Evolutionary conservation across 2,329 filamentous ascomycete genomes (phyloP).

Genomic region (Mycogone perniciosa): DNA sequence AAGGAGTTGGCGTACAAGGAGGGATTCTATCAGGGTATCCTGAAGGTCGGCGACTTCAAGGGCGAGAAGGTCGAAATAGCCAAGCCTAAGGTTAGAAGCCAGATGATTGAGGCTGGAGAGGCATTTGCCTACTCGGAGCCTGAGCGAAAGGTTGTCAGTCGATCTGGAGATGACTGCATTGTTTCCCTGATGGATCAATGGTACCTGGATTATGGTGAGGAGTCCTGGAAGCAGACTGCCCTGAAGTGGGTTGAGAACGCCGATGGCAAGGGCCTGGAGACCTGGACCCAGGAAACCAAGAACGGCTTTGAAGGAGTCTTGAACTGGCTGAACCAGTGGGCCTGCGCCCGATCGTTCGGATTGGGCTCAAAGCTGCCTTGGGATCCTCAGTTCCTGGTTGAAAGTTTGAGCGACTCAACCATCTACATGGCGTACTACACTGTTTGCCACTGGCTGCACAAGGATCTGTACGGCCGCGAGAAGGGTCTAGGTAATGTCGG

Average conservation of each 20-base stretch:
- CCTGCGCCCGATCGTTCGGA: slow-evolving; percentile 85
- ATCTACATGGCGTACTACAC: slow-evolving; percentile 86
- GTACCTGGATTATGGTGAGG: slow-evolving; percentile 95
- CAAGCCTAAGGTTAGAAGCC: slow-evolving; percentile 75
- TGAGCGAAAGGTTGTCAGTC: slow-evolving; percentile 79
- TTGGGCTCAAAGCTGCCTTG: slow-evolving; percentile 91
- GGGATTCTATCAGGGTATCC: slow-evolving; percentile 90
- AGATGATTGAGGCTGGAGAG: slow-evolving; percentile 67
- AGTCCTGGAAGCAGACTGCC: slow-evolving; percentile 73
- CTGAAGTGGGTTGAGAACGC: slow-evolving; percentile 65
- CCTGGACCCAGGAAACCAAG: slow-evolving; percentile 70
- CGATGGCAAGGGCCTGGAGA: slow-evolving; percentile 64
- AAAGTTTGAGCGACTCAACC: slow-evolving; percentile 85
- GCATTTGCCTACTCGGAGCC: slow-evolving; percentile 94
- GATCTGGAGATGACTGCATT: slow-evolving; percentile 88
- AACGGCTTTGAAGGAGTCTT: slow-evolving; percentile 79
- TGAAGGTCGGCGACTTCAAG: slow-evolving; percentile 82
- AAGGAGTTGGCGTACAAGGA: slow-evolving; percentile 97
- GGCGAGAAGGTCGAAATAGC: slow-evolving; percentile 80
- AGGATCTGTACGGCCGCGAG: slow-evolving; percentile 75
- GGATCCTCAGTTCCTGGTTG: slow-evolving; percentile 85
- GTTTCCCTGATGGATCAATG: slow-evolving; percentile 93
- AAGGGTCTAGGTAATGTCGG: slow-evolving; percentile 63
- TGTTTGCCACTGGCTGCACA: slow-evolving; percentile 62
- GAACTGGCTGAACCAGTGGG: slow-evolving; percentile 93